Evolutionary conservation across 179 eudicot genomes (phyloP), one percentile per base, ranked within the genome.

Genomic region (Silene vulgaris): DNA sequence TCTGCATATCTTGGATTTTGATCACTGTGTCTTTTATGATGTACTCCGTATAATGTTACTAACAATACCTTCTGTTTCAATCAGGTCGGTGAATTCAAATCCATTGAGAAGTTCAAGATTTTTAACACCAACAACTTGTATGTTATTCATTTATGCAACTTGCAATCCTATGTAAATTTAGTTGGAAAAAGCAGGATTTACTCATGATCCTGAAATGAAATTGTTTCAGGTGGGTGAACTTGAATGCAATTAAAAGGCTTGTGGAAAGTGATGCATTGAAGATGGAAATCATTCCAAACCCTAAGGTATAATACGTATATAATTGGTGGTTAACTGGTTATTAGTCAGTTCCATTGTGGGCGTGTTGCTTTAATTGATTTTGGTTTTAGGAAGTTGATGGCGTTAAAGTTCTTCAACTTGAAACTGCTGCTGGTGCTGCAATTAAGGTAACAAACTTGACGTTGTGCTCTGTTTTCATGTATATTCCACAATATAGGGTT

Each of bases 211-310:
- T 21, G 21, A 76, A 65, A 29, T 72, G 61, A 52, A 52, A 52
- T 52, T 57, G 63, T 76, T 78, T 56, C 85, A 96, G 99, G 85
- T 96, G 99, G 99, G 92, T 91, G 76, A 93, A 91, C 89, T 81
- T 96, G 87, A 79, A 83, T 50, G 99, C 98, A 61, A 84, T 96
- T 72, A 87, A 91, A 76, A 87, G 98, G 82, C 96, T 93, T 75
- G 99, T 96, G 43, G 87, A 93, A 89, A 93, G 86, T 52, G 87
- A 88, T 82, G 91, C 97, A 71, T 88, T 96, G 60, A 91, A 96
- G 87, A 93, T 96, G 98, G 99, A 96, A 87, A 96, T 96, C 65
- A 96, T 96, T 82, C 99, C 99, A 73, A 93, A 96, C 88, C 99
- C 99, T 73, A 96, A 93, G 96, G 99, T 92, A 85, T 37, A 63